phyloP scores from a whole-genome alignment of 2,329 filamentous ascomycete species.

The Claviceps sorghi region DNA sequence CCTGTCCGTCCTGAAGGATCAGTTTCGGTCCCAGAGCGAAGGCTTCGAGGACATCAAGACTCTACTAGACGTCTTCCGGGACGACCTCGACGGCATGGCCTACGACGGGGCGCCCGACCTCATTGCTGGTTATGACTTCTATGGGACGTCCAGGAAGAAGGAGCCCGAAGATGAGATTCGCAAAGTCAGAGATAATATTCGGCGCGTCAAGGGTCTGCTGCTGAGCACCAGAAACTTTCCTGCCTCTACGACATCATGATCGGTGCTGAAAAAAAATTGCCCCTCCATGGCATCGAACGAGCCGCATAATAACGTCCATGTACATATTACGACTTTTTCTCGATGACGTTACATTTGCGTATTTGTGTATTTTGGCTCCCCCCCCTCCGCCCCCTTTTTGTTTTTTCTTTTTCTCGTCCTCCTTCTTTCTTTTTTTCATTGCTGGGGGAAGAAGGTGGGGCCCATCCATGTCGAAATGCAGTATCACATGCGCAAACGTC shows the following conservation, averaged over 20 bases:
- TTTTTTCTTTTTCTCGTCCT: neutral
- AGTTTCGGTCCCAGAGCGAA: conserved; percentile 30
- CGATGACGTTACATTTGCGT: neutral
- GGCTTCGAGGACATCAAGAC: conserved; percentile 36
- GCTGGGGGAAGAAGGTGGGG: too few species aligned
- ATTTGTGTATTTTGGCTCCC: neutral
- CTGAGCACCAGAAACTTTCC: conserved; percentile 63
- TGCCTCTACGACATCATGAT: conserved; percentile 19
- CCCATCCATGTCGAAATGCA: neutral
- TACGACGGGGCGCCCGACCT: conserved; percentile 26
- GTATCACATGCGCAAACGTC: neutral
- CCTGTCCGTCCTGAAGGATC: conserved; percentile 28
- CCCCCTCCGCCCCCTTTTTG: too few species aligned
- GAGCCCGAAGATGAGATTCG: conserved; percentile 58
- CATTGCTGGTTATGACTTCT: conserved; percentile 25
- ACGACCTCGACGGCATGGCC: conserved; percentile 49
- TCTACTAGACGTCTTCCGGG: conserved; percentile 42
- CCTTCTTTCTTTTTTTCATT: too few species aligned
- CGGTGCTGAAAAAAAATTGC: neutral
- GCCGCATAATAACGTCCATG: neutral
- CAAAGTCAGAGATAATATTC: conserved; percentile 58
- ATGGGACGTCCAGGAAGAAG: conserved; percentile 27
- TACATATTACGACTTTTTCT: neutral
- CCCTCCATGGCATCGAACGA: neutral
- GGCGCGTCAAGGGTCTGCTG: conserved; percentile 65